phyloP scores from a whole-genome alignment of 192 early-diverging fungal genomes.

The Coemansia reversa region DNA sequence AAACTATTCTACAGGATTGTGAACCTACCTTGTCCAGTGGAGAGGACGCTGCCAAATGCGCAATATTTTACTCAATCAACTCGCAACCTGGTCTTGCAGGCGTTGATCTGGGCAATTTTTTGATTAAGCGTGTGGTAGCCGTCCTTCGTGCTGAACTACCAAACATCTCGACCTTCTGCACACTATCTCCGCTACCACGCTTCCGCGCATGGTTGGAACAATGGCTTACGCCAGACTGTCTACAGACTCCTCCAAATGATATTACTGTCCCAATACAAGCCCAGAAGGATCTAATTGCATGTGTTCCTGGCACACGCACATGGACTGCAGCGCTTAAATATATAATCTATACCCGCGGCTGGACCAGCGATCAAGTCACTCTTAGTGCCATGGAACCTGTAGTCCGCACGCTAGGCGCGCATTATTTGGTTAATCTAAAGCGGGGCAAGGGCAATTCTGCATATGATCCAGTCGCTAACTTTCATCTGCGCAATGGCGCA shows the following conservation, averaged over 20 bases:
- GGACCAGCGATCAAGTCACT: constrained; percentile 33
- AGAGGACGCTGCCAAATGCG: constrained; percentile 59
- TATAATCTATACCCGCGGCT: constrained; percentile 42
- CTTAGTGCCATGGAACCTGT: constrained; percentile 47
- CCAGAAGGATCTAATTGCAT: constrained; percentile 6
- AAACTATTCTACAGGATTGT: constrained; percentile 63
- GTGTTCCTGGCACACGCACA: constrained; percentile 24
- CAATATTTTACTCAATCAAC: constrained; percentile 94
- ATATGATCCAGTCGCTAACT: constrained; percentile 92
- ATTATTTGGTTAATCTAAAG: constrained; percentile 44
- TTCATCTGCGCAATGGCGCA: constrained; percentile 93
- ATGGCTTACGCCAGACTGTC: constrained; percentile 37
- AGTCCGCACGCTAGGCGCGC: constrained; percentile 36
- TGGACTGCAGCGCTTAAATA: constrained; percentile 46
- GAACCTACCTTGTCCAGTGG: constrained; percentile 29
- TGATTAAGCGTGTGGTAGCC: constrained; percentile 87
- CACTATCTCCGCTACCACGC: constrained; percentile 86
- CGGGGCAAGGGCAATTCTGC: constrained; percentile 55
- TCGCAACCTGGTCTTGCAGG: constrained; percentile 84
- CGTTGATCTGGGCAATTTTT: constrained; percentile 87
- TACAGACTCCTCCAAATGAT: constrained; percentile 17
- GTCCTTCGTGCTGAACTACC: constrained; percentile 71
- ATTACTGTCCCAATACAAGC: constrained; percentile 13
- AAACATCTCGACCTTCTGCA: constrained; percentile 75
- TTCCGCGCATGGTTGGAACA: constrained; percentile 79